Base-by-base conservation (phyloP, 164 flowering plant species). In the Sextonia rubra region DNA sequence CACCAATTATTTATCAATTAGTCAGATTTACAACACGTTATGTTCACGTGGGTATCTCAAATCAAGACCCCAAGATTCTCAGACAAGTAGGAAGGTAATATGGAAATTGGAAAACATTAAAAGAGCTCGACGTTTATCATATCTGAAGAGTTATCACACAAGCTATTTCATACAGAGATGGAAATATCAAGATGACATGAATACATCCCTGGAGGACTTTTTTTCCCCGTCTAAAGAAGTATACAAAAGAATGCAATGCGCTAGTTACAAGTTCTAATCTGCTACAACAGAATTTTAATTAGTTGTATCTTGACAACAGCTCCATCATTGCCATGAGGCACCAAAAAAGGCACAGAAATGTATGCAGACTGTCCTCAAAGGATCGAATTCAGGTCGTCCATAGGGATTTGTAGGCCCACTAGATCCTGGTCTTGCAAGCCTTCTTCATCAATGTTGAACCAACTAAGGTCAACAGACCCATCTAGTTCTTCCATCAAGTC, bases 341-440 rank as follows among this genome's bases (percentile, higher is more conserved):
- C 73, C 61, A 67, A 72, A 66, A 71, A 74, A 64, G 69, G 77
- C 76, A 75, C 67, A 70, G 72, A 78, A 82, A 78, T 72, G 44
- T 29, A 23, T 26, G 18, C 77, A 44, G 75, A 32, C 65, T 24
- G 30, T 75, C 79, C 66, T 83, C 79, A 86, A 9, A 78, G 74
- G 71, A 86, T 65, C 87, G 87, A 83, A 77, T 83, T 83, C 74
- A 89, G 87, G 73, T 90, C 92, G 71, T 90, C 93, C 95, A 90
- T 85, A 32, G 95, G 95, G 74, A 87, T 86, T 52, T 82, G 87
- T 62, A 87, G 88, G 65, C 91, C 92, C 81, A 76, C 71, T 47
- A 82, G 74, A 77, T 84, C 87, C 78, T 80, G 78, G 44, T 88
- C 95, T 81, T 83, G 89, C 68, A 88, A 74, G 15, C 78, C 82